These are phyloP conservation scores for Coniochaeta sp. DNA, from an alignment of 2,329 filamentous ascomycete genomes.

Conservation along the genomic window DNA sequence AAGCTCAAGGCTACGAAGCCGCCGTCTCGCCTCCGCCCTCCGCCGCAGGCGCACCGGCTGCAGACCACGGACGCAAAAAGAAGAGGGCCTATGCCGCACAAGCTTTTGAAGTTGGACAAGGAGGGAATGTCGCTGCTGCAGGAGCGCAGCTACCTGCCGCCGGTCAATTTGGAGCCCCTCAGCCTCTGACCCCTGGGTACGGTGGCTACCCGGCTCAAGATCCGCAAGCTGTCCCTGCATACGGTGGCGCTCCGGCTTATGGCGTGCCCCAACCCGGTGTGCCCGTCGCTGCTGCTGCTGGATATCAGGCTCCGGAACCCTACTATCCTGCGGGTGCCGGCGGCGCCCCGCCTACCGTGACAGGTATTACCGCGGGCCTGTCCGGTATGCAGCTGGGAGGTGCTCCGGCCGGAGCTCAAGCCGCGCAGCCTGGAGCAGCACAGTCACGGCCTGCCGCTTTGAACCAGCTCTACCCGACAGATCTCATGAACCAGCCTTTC, in stretches of 20 bases:
- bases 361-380: conserved; percentile 76
- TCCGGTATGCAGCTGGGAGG: conserved; percentile 77
- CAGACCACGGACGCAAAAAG: conserved; percentile 64
- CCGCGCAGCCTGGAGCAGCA: conserved; percentile 41
- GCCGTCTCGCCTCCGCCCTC: conserved; percentile 28
- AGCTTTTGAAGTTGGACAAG: conserved; percentile 86
- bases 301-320: conserved; percentile 61
- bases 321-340: conserved; percentile 41
- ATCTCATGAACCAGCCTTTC: conserved; percentile 87
- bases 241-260: conserved; percentile 33
- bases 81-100: conserved; percentile 92
- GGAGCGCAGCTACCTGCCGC: conserved; percentile 38
- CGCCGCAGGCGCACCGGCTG: conserved; percentile 19
- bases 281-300: conserved; percentile 41
- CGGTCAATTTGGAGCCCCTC: conserved; percentile 39
- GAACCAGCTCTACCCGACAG: conserved; percentile 88
- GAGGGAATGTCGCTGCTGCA: conserved; percentile 62
- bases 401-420: conserved; percentile 31
- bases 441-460: conserved; percentile 42
- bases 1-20: conserved; percentile 28
- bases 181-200: conserved; percentile 41
- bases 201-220: conserved; percentile 52
- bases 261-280: conserved; percentile 32
- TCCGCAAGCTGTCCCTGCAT: conserved; percentile 29
- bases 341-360: conserved; percentile 42